Conservation (phyloP, 345 rosid genomes). For the Ceriops decandra region DNA sequence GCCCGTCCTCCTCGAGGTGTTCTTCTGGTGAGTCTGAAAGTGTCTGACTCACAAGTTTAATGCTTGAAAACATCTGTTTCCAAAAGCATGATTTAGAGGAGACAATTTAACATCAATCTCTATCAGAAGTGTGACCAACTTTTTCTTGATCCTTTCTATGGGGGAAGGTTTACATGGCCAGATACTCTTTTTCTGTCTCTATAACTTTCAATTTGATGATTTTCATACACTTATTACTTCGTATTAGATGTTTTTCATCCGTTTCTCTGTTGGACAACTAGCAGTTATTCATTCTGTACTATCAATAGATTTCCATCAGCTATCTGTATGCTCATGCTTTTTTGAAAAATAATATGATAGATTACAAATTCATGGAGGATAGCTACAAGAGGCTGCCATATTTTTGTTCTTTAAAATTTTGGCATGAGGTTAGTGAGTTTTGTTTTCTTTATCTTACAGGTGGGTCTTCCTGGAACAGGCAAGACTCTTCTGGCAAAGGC, state of each 20-base stretch:
- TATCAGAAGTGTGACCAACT: background rate
- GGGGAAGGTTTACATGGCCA: background rate
- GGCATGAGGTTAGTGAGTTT: background rate
- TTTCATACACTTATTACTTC: background rate
- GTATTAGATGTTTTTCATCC: background rate
- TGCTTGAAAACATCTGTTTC: background rate
- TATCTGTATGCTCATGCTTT: background rate
- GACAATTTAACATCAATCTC: background rate
- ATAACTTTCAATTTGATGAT: background rate
- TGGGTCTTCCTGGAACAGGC: conserved; percentile 98
- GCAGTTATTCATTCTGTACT: background rate
- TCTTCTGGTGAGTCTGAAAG: conserved; percentile 62
- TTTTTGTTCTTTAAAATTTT: conserved; percentile 7
- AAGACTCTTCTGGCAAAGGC: conserved; percentile 97
- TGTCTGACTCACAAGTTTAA: too few relatives aligned
- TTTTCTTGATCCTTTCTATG: background rate
- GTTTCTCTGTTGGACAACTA: background rate
- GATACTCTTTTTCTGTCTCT: background rate
- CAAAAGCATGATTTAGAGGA: background rate
- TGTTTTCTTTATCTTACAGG: conserved; percentile 43
- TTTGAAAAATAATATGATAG: background rate
- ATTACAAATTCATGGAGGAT: conserved; percentile 7
- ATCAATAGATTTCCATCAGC: background rate
- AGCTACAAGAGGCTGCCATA: conserved; percentile 4
- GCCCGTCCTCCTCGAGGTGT: conserved; percentile 99